These are phyloP conservation scores for Mycena pura DNA, from an alignment of 768 basidiomycete genomes.

Conservation along the genomic window DNA sequence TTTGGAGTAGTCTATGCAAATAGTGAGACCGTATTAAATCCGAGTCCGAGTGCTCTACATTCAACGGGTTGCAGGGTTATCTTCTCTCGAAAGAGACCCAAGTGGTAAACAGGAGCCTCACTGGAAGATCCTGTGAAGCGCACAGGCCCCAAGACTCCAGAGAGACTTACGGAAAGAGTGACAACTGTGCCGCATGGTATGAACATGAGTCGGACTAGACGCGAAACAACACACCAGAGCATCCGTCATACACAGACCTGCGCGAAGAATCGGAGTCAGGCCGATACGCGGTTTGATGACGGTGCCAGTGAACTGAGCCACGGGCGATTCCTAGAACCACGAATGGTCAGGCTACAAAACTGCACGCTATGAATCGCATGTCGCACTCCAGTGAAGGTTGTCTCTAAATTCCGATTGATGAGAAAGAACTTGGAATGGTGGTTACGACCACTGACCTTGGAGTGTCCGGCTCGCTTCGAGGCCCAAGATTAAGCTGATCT, in stretches of 20 bases:
- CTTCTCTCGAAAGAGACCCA: conserved; percentile 90
- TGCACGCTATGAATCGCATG: neutral
- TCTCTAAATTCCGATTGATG: conserved; percentile 37
- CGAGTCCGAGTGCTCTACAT: conserved; percentile 53
- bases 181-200: conserved; percentile 47
- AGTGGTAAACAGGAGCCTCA: conserved; percentile 85
- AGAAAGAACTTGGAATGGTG: neutral
- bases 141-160: neutral
- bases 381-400: conserved; percentile 69
- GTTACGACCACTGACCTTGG: conserved; percentile 36
- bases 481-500: conserved; percentile 80
- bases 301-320: conserved; percentile 80
- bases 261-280: conserved; percentile 89
- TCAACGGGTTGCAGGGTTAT: conserved; percentile 89
- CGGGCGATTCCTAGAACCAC: conserved; percentile 71
- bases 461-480: conserved; percentile 80
- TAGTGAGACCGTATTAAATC: neutral
- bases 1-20: conserved; percentile 81
- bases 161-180: conserved; percentile 78
- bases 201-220: neutral
- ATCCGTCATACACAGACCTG: conserved; percentile 93
- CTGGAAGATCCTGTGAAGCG: conserved; percentile 43
- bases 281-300: conserved; percentile 80
- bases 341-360: conserved; percentile 4
- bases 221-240: conserved; percentile 55